These are phyloP conservation scores for Citrullus amarus DNA, from an alignment of 306 rosid genomes.

Conservation along the genomic window DNA sequence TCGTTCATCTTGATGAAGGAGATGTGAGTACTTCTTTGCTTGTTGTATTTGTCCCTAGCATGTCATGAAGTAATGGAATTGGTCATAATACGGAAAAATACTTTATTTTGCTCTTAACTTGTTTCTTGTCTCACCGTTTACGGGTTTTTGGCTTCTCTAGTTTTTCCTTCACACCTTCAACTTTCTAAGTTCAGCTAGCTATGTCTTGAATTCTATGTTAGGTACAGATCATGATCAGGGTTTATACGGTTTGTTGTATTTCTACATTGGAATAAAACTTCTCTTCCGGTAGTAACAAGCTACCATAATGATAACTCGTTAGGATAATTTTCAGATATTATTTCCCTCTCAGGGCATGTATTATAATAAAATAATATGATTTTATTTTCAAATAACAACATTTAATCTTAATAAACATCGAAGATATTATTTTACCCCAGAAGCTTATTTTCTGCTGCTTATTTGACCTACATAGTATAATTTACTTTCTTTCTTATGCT, in stretches of 20 bases:
- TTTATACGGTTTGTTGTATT: neutral
- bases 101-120: neutral
- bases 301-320: neutral
- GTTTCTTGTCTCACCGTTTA: neutral
- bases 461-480: neutral
- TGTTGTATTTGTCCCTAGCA: neutral
- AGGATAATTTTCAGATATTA: neutral
- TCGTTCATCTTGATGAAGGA: constrained; percentile 87
- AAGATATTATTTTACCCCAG: no score
- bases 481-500: neutral
- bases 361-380: neutral
- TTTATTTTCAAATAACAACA: neutral
- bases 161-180: neutral
- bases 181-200: neutral
- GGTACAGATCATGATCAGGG: neutral
- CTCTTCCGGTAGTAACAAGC: neutral
- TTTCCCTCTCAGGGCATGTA: neutral
- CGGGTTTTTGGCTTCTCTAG: neutral
- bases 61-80: neutral
- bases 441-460: neutral
- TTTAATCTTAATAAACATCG: neutral
- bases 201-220: neutral
- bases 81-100: neutral
- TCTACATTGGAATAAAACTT: neutral
- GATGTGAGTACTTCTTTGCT: constrained; percentile 48